Evolutionary conservation across 2,329 filamentous ascomycete genomes (phyloP), one percentile per base, ranked within the genome.

Genomic region (Colletotrichum musae): DNA sequence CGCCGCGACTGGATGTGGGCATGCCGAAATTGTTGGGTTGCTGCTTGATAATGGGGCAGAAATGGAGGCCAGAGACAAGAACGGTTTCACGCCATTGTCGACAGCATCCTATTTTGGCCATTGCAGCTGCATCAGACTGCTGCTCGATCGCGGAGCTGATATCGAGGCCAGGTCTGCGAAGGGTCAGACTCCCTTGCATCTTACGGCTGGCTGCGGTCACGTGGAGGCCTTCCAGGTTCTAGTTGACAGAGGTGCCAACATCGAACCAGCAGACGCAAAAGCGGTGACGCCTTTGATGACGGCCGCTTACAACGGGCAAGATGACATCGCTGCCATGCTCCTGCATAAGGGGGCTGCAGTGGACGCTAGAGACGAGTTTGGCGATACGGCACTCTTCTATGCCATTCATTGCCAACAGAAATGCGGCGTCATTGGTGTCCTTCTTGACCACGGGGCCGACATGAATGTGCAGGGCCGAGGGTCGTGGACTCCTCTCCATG

Each of bases 271-370:
- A 4, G 5, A 28, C 6, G 12, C 2, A 2, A 28, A 16, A 12
- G 24, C 3, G 24, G 2, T 1, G 21, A 18, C 45, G n/a, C 18
- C 45, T 3, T 18, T 48, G 45, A 60, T 71, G 4, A 52, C 58
- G 9, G 75, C 45, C 53, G 59, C 6, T 16, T 2, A 6, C 4
- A 4, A 43, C 16, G 41, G 41, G 16, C 41, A n/a, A 15, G n/a
- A 48, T 16, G 41, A 26, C n/a, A 47, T 47, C 52, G 28, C 28
- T 24, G 26, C 5, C 51, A 10, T 63, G n/a, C 41, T 43, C 12
- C 12, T 43, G 9, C 5, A 32, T 5, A 32, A 6, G 28, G 28
- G 28, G 2, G 28, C 28, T 6, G 28, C 28, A 6, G 7, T 32
- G 28, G 28, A 32, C 5, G 28, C 28, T 9, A 32, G 9, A 32